These are phyloP conservation scores for Lentinula raphanica DNA, from an alignment of 768 basidiomycete genomes.

Conservation along the genomic window DNA sequence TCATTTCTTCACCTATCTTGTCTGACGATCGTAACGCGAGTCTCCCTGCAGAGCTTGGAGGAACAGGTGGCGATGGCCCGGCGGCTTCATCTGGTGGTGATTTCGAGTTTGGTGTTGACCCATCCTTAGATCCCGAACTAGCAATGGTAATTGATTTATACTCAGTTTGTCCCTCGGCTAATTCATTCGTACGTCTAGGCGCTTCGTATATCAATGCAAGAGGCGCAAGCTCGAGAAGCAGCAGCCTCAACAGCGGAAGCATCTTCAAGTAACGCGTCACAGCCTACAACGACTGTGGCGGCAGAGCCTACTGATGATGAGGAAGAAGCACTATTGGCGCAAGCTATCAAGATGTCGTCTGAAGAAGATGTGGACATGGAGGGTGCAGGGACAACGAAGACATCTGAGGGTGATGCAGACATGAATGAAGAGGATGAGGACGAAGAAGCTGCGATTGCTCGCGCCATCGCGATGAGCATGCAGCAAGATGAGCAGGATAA, in stretches of 20 bases:
- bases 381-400: constrained; percentile 15
- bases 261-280: constrained; percentile 26
- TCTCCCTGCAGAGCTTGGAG: constrained; percentile 60
- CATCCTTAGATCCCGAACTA: constrained; percentile 91
- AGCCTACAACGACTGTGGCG: constrained; percentile 27
- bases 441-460: constrained; percentile 86
- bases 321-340: constrained; percentile 71
- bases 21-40: constrained; percentile 66
- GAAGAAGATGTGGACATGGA: constrained; percentile 52
- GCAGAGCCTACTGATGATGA: constrained; percentile 57
- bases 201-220: constrained; percentile 95
- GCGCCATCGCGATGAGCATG: constrained; percentile 95
- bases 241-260: constrained; percentile 37
- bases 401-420: constrained; percentile 15
- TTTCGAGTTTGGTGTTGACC: constrained; percentile 92
- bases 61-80: constrained; percentile 41
- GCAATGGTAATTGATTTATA: constrained; percentile 67
- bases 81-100: constrained; percentile 38
- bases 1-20: constrained; percentile 79
- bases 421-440: constrained; percentile 56
- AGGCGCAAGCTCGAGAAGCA: constrained; percentile 76
- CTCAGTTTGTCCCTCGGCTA: neutral
- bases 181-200: constrained; percentile 46
- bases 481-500: constrained; percentile 51
- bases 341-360: constrained; percentile 74